Evolutionary conservation across 257 asterid genomes (phyloP), one percentile per base, ranked within the genome.

Genomic region (Paulownia fortunei): DNA sequence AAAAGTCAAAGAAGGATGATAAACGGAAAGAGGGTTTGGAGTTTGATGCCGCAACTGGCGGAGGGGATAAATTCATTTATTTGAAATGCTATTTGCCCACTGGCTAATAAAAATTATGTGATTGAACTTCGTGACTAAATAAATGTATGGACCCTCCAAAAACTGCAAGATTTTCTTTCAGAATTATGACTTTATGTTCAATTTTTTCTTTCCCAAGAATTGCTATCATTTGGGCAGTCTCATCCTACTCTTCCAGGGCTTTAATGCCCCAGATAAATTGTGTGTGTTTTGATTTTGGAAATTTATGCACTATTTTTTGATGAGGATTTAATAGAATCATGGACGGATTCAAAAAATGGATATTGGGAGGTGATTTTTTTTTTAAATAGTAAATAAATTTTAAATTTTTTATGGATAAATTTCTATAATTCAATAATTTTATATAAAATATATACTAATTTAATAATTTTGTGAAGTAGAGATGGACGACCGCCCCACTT

Each of bases 1-100:
- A 64, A 64, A 18, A 30, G 70, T 64, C 70, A 64, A 64, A 36
- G 70, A 37, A 64, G 15, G 70, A 64, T 64, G 46, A 64, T 64
- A 36, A 39, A 21, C 36, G 49, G 30, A 37, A 37, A 16, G n/a
- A 7, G 68, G 69, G 9, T 64, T 63, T 7, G 70, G 16, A 34
- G 9, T 15, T 63, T 64, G 51, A n/a, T 16, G 27, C 30, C 70
- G 70, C 51, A 64, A 64, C 1, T 34, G 47, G 51, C 70, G 70
- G 70, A 26, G 37, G 30, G 7, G 65, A 59, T 59, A n/a, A 64
- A 36, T 26, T 12, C 4, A 0, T 8, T 64, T 1, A 32, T 6
- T 34, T 64, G 51, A 64, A 32, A 36, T 36, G 51, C 23, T 19
- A 37, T n/a, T n/a, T 10, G 37, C 3, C 64, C 36, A 11, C 64